Base-by-base conservation (phyloP, 2,329 filamentous ascomycete species). In the Endoconidiophora polonica region DNA sequence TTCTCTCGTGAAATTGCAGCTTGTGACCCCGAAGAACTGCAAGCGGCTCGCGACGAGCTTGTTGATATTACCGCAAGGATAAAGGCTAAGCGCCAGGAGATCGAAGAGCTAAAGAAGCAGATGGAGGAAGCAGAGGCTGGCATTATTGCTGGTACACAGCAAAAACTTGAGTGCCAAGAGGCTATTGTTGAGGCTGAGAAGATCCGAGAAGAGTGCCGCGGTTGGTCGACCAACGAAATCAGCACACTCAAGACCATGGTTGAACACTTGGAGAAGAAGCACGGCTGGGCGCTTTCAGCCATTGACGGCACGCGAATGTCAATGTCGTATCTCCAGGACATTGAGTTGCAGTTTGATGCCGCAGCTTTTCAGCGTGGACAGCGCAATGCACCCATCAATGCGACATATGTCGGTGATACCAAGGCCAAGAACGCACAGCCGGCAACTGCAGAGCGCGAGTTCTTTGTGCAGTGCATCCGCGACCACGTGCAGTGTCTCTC, bases 171-270 rank as follows among this genome's bases (percentile, higher is more conserved):
- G 57, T 86, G 75, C 56, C 59, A 81, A 26, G 72, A 76, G 24
- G 83, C 91, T 44, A 95, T 94, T 52, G 74, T 77, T 52, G 81
- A 86, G 58, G 85, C 88, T 0, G 87, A 95, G 62, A 80, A 79
- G 55, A 71, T 93, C 23, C 77, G 84, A 54, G 87, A 95, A 61
- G 84, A 94, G 59, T 94, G 83, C 61, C 79, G 88, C 48, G 88
- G 90, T 38, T 95, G 88, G 81, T 90, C 81, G 51, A 77, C 81
- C 48, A 79, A 74, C 24, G 91, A 96, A 64, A 85, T 96, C 55
- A 74, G 74, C 55, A 68, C 70, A 38, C 69, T 94, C n/a, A 87
- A 88, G 73, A 75, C 83, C 43, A 77, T 74, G 54, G 79, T 84
- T 40, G 72, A 79, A 39, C 66, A 67, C 0, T 68, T 90, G 20